A percentile compares a stretch with the other conserved stretches of the same genome.
phyloP scores from a whole-genome alignment of 2,329 filamentous ascomycete species.

The Onygenales sp. region DNA sequence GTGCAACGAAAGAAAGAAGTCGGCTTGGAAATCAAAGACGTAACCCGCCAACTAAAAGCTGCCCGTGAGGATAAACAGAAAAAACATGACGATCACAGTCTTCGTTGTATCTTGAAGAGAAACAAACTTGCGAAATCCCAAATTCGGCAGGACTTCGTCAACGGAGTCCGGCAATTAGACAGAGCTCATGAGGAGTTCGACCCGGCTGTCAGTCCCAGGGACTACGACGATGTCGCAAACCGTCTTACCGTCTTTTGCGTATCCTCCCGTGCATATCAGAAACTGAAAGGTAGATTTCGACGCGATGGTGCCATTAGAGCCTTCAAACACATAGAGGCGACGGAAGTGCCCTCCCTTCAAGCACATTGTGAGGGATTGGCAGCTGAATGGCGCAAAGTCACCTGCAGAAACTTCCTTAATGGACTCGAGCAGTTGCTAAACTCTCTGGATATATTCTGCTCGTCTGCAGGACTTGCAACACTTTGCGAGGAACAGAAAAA shows the following conservation, averaged over 20 bases:
- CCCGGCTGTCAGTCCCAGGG: slow-evolving; percentile 43
- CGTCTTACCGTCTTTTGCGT: slow-evolving; percentile 56
- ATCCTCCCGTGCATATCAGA: slow-evolving; percentile 53
- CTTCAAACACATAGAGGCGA: slow-evolving; percentile 45
- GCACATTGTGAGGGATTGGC: slow-evolving; percentile 51
- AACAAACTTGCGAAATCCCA: slow-evolving; percentile 47
- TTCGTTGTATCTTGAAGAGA: slow-evolving; percentile 42
- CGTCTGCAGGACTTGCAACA: slow-evolving; percentile 32
- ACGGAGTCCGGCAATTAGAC: slow-evolving; percentile 51
- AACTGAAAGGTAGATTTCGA: slow-evolving; percentile 45
- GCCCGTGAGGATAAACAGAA: slow-evolving; percentile 9
- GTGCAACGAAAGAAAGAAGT: slow-evolving; percentile 8
- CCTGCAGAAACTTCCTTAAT: slow-evolving; percentile 43
- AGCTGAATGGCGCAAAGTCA: slow-evolving; percentile 36
- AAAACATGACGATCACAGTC: slow-evolving; percentile 21
- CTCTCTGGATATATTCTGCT: slow-evolving; percentile 40
- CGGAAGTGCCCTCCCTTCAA: slow-evolving; percentile 50
- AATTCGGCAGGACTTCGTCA: slow-evolving; percentile 51
- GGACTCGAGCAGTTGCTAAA: slow-evolving; percentile 42
- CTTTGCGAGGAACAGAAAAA: slow-evolving; percentile 33
- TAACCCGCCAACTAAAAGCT: slow-evolving; percentile 23
- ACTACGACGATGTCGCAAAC: slow-evolving; percentile 49
- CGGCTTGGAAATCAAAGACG: slow-evolving; percentile 19
- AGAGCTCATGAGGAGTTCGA: slow-evolving; percentile 41
- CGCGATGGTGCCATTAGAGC: slow-evolving; percentile 45